Evolutionary conservation across 1,139 yeast species (phyloP).

Genomic region (Nadsonia commutata): DNA sequence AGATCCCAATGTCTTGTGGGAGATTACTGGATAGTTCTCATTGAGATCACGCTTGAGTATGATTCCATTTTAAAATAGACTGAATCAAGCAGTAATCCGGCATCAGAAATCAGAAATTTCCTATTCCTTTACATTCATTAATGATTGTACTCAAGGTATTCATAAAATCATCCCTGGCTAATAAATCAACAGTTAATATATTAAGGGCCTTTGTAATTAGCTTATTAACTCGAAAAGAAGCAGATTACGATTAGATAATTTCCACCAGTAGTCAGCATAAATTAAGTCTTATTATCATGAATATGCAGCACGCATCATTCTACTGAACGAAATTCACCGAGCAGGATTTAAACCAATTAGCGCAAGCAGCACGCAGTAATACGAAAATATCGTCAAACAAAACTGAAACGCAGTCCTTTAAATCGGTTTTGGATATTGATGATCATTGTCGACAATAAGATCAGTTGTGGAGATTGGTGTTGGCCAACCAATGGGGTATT

Average conservation of each 20-base stretch:
- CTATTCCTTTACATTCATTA: slow-evolving; percentile 41
- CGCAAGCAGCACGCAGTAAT: no score
- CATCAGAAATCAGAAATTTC: slow-evolving; percentile 43
- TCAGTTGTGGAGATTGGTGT: background rate
- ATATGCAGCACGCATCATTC: slow-evolving; percentile 51
- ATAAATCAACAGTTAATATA: slow-evolving; percentile 43
- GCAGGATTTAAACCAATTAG: slow-evolving; percentile 33
- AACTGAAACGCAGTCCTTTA: background rate
- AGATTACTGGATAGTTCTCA: slow-evolving; percentile 35
- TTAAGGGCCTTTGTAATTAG: slow-evolving; percentile 57
- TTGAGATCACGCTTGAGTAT: slow-evolving; percentile 22
- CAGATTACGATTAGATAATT: slow-evolving; percentile 56
- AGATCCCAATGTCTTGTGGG: slow-evolving; percentile 24
- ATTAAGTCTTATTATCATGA: slow-evolving; percentile 40
- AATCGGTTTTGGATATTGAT: background rate
- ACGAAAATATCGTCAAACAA: background rate
- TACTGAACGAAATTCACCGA: slow-evolving; percentile 63
- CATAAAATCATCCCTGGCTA: slow-evolving; percentile 43
- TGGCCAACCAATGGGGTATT: background rate
- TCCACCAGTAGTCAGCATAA: slow-evolving; percentile 42
- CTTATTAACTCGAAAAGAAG: slow-evolving; percentile 58
- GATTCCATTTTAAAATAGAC: slow-evolving; percentile 30
- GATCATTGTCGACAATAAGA: background rate
- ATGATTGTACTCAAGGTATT: slow-evolving; percentile 43
- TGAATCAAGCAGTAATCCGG: slow-evolving; percentile 37